Conservation (phyloP, 495 filamentous ascomycete species). For the Aeminium ludgeri region DNA sequence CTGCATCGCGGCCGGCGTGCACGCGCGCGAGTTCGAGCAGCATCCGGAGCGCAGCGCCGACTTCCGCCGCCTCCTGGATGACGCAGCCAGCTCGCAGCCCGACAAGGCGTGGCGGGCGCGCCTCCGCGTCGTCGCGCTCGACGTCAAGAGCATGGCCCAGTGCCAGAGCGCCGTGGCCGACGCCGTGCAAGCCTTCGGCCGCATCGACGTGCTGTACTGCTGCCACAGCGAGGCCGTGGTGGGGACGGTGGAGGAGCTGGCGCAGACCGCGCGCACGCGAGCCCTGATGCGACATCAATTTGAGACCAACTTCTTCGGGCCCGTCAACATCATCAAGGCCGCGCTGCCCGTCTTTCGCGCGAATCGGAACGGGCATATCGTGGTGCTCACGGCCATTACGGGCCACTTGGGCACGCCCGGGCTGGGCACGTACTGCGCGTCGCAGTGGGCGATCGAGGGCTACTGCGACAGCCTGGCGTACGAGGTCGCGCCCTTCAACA, state of each 20-base stretch:
- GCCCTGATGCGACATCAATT: constrained; percentile 80
- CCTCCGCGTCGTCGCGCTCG: constrained; percentile 25
- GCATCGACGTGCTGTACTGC: constrained; percentile 76
- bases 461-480: constrained; percentile 93
- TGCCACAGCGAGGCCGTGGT: constrained; percentile 76
- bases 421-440: constrained; percentile 76
- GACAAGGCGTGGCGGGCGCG: constrained; percentile 24
- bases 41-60: constrained; percentile 28
- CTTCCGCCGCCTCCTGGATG: constrained; percentile 36
- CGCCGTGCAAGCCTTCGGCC: constrained; percentile 64
- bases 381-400: constrained; percentile 76
- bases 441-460: constrained; percentile 92
- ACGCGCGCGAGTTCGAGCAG: constrained; percentile 40
- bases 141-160: constrained; percentile 24
- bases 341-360: constrained; percentile 62
- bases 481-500: constrained; percentile 92
- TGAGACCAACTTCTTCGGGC: constrained; percentile 84
- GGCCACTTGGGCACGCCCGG: constrained; percentile 88
- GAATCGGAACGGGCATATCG: constrained; percentile 70
- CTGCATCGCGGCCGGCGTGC: constrained; percentile 61
- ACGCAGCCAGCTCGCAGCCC: constrained; percentile 34
- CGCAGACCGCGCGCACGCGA: constrained; percentile 49
- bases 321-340: constrained; percentile 89
- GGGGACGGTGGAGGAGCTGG: constrained; percentile 82
- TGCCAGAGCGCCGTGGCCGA: constrained; percentile 78